Base-by-base conservation (phyloP, 1,284 basidiomycete genomes). In the Apiotrichum veenhuisii region DNA sequence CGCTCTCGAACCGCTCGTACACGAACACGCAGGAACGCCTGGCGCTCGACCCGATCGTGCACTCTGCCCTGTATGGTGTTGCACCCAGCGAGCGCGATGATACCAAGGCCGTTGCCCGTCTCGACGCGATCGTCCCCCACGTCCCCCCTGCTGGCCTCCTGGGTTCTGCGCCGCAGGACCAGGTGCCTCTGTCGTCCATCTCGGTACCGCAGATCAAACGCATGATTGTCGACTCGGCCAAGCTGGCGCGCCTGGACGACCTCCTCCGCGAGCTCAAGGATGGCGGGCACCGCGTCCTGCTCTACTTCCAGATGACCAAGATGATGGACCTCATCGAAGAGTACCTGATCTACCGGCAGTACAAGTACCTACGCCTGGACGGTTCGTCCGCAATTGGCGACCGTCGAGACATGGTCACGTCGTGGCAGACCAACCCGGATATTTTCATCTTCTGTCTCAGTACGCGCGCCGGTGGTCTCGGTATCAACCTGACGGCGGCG, bases 301-400 rank as follows among this genome's bases (percentile, higher is more conserved):
- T 99, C 51, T 99, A 98, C 80, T 98, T 98, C 87, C 96, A 99
- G 78, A 98, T 99, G 96, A 98, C 96, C 25, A 85, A 88, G 63
- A 98, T 98, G 96, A 98, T 98, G 86, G 95, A 98, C 74, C 81
- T 99, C 58, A 95, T 98, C 86, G 96, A 98, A 75, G 96, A 99
- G 75, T 99, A 98, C 76, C 82, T 99, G 55, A 93, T 97, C 65
- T 97, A 91, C 79, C 85, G 95, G 9, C 95, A 98, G 77, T 95
- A 96, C 83, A 97, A 97, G 78, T 98, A 99, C 74, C 80, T 98
- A 30, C 85, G 96, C 40, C 80, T 99, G 45, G 96, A 99, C 77
- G 96, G 96, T 48, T 89, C 88, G 1, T 95, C 92, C 26, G 93
- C 96, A 69, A 84, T 98, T 55, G 93, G 95, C 66, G 96, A 98